Conservation (phyloP, 2,329 filamentous ascomycete species). For the Tricladium varicosporioides region DNA sequence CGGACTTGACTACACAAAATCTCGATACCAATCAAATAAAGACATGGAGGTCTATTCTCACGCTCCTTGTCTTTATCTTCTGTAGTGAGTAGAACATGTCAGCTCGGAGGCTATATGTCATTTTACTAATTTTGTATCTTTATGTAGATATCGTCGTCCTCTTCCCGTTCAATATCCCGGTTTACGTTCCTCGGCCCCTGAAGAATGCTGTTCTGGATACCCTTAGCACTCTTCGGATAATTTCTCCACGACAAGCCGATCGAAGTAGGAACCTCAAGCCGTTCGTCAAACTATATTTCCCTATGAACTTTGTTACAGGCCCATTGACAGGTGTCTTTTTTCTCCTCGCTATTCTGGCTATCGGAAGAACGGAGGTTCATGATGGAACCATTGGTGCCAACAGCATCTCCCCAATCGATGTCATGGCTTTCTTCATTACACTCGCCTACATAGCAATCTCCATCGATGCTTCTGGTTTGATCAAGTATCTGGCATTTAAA, state of each 20-base stretch:
- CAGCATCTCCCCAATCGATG: slow-evolving; percentile 67
- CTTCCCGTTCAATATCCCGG: slow-evolving; percentile 64
- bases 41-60: slow-evolving; percentile 68
- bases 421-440: slow-evolving; percentile 73
- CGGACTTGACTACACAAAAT: too few relatives aligned
- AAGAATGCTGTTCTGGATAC: slow-evolving; percentile 43
- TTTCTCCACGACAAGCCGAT: slow-evolving; percentile 41
- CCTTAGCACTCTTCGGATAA: slow-evolving; percentile 50
- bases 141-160: slow-evolving; percentile 63
- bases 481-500: slow-evolving; percentile 68
- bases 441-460: slow-evolving; percentile 76
- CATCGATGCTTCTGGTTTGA: slow-evolving; percentile 72
- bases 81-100: slow-evolving; percentile 56
- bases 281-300: slow-evolving; percentile 55
- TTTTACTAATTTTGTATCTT: slow-evolving; percentile 7
- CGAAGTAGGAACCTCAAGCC: slow-evolving; percentile 33
- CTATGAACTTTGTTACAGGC: slow-evolving; percentile 69
- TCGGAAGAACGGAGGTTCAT: slow-evolving; percentile 64
- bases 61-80: slow-evolving; percentile 65
- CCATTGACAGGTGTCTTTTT: slow-evolving; percentile 71
- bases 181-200: slow-evolving; percentile 55
- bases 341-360: slow-evolving; percentile 66
- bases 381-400: slow-evolving; percentile 66
- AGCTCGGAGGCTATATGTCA: neutral
- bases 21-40: slow-evolving; percentile 46